Conservation (phyloP, 176 grass and related monocot species). For the Dactylis glomerata region DNA sequence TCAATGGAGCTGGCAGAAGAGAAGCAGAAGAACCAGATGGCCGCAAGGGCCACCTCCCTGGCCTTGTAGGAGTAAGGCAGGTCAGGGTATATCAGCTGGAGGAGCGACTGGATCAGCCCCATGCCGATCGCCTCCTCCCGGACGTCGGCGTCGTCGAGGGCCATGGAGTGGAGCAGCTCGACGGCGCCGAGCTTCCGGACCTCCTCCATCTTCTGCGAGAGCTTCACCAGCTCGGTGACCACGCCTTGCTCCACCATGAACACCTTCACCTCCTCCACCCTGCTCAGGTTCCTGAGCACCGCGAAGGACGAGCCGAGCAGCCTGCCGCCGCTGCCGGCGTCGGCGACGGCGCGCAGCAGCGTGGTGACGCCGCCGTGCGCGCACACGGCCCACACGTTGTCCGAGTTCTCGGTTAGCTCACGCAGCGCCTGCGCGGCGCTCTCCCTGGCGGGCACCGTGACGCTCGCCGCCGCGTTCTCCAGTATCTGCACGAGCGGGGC, state of each 20-base stretch:
- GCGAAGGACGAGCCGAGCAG: conserved; percentile 56
- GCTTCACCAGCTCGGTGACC: conserved; percentile 57
- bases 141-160: conserved; percentile 46
- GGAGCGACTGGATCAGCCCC: conserved; percentile 58
- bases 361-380: conserved; percentile 78
- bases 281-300: conserved; percentile 67
- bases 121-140: conserved; percentile 50
- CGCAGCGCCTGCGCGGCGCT: conserved; percentile 52
- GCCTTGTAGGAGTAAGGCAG: conserved; percentile 64
- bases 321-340: conserved; percentile 31
- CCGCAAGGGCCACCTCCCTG: conserved; percentile 66
- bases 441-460: conserved; percentile 45
- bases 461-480: conserved; percentile 33
- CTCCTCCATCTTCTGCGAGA: conserved; percentile 64
- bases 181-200: conserved; percentile 51
- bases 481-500: conserved; percentile 61
- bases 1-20: conserved; percentile 43
- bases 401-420: conserved; percentile 84
- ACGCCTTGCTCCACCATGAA: conserved; percentile 82
- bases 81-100: conserved; percentile 70
- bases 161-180: conserved; percentile 57
- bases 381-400: conserved; percentile 92
- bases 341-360: conserved; percentile 48
- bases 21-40: conserved; percentile 69
- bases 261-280: conserved; percentile 71